phyloP scores from a whole-genome alignment of 176 grass and related monocot species.

The Oryza glumipatula region DNA sequence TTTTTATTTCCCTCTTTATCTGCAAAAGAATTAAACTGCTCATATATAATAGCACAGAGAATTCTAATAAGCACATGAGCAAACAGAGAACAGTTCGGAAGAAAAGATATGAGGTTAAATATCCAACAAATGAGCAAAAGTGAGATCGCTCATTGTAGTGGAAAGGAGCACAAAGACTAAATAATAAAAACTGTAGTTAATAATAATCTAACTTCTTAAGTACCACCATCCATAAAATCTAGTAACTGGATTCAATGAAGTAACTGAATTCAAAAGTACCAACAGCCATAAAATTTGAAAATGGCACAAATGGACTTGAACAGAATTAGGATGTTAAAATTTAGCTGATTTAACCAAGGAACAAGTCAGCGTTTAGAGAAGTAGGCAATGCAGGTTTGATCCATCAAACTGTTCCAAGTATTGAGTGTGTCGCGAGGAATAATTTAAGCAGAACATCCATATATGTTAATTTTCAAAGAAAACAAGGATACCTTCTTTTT shows the following conservation, averaged over 20 bases:
- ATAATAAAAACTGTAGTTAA: slow-evolving; percentile 15
- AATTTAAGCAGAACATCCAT: slow-evolving; percentile 10
- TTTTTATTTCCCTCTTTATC: slow-evolving; percentile 86
- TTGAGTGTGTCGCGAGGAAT: neutral
- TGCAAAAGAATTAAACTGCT: slow-evolving; percentile 37
- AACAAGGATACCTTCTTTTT: slow-evolving; percentile 74
- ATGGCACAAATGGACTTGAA: slow-evolving; percentile 4
- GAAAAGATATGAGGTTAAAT: slow-evolving; percentile 7
- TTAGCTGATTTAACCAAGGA: slow-evolving; percentile 19
- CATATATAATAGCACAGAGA: slow-evolving; percentile 17
- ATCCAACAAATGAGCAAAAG: slow-evolving; percentile 24
- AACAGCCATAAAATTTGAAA: slow-evolving; percentile 14
- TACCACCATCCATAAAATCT: neutral
- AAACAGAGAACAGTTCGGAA: neutral
- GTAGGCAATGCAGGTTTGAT: slow-evolving; percentile 4
- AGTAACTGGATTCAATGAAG: neutral
- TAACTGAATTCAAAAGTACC: neutral
- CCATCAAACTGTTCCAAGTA: slow-evolving; percentile 13
- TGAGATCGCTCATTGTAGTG: neutral
- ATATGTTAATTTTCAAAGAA: slow-evolving; percentile 29
- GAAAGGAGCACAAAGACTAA: neutral
- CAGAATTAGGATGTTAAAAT: slow-evolving; percentile 17
- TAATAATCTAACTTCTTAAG: slow-evolving; percentile 4
- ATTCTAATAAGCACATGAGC: neutral
- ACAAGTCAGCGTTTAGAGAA: neutral